A percentile compares a stretch with the other conserved stretches of the same genome.
Conservation (phyloP, 352 stramenopile species). For the Phytophthora citrophthora region DNA sequence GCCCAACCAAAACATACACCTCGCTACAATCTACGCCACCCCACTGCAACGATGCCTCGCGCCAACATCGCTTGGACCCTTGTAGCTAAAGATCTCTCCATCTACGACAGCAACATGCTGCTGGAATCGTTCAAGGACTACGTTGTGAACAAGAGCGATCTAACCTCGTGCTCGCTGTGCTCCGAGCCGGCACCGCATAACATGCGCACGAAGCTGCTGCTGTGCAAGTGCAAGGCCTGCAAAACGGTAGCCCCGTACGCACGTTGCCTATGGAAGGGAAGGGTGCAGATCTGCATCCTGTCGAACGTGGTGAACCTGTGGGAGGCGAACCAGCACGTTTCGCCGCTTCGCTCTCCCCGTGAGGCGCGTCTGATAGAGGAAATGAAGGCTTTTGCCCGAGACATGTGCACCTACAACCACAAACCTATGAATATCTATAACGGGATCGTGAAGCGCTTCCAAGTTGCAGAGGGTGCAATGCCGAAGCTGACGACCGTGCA, state of each 20-base stretch:
- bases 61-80: not conserved
- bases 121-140: constrained; percentile 4
- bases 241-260: not conserved
- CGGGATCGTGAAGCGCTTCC: not conserved
- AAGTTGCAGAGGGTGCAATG: not conserved
- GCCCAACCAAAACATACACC: too few relatives aligned
- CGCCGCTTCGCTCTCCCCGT: not conserved
- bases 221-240: not conserved
- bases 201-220: not conserved
- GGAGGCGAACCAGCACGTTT: constrained; percentile 5
- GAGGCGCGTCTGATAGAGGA: not conserved
- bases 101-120: constrained; percentile 4
- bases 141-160: constrained; percentile 1
- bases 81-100: constrained; percentile 4
- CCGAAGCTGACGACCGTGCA: not conserved
- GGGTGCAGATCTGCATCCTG: constrained; percentile 4
- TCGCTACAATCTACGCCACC: not conserved
- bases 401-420: not conserved
- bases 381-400: not conserved
- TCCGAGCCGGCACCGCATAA: not conserved
- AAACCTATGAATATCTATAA: not conserved
- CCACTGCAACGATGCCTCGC: not conserved
- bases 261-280: constrained; percentile 4
- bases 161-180: constrained; percentile 10
- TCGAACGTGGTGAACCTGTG: constrained; percentile 11